A percentile compares a stretch with the other conserved stretches of the same genome.
Conservation (phyloP, 768 basidiomycete genomes). For the Dentipellis sp. region DNA sequence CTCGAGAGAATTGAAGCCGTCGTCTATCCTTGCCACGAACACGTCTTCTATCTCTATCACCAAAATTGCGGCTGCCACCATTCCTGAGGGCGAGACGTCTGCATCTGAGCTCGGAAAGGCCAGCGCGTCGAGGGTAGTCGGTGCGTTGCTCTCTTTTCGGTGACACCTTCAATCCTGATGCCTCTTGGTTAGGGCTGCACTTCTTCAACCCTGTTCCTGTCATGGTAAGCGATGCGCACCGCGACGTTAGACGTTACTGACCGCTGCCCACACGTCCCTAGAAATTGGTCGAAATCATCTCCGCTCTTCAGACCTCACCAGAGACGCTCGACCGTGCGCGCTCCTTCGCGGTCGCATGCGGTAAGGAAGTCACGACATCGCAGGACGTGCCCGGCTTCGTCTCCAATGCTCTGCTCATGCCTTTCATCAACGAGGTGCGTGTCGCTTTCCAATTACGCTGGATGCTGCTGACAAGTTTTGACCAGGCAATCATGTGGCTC, state of each 20-base stretch:
- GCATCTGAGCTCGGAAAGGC: conserved; percentile 55
- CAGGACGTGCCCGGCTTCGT: conserved; percentile 93
- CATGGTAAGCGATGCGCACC: conserved; percentile 49
- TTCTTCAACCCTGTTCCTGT: conserved; percentile 98
- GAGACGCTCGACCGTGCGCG: conserved; percentile 70
- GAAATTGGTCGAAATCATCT: conserved; percentile 95
- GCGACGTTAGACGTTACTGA: not conserved
- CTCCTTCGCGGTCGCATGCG: conserved; percentile 79
- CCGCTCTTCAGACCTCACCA: conserved; percentile 81
- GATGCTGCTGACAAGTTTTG: not conserved
- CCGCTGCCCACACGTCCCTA: not conserved
- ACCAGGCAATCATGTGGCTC: conserved; percentile 84
- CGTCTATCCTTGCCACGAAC: conserved; percentile 82
- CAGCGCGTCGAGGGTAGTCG: conserved; percentile 72
- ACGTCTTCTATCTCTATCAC: conserved; percentile 94
- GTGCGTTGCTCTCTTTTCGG: conserved; percentile 29
- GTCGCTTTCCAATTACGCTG: not conserved
- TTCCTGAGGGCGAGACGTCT: conserved; percentile 46
- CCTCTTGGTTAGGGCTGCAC: conserved; percentile 51
- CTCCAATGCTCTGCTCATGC: conserved; percentile 93
- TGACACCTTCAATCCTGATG: not conserved
- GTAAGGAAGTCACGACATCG: conserved; percentile 88
- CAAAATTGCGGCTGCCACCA: conserved; percentile 78
- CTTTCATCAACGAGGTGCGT: conserved; percentile 87
- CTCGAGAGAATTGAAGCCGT: conserved; percentile 54